Percentiles rank a stretch among this genome's conserved stretches.
phyloP scores from a whole-genome alignment of 2,329 filamentous ascomycete genomes.

The Penicillium sp. region DNA sequence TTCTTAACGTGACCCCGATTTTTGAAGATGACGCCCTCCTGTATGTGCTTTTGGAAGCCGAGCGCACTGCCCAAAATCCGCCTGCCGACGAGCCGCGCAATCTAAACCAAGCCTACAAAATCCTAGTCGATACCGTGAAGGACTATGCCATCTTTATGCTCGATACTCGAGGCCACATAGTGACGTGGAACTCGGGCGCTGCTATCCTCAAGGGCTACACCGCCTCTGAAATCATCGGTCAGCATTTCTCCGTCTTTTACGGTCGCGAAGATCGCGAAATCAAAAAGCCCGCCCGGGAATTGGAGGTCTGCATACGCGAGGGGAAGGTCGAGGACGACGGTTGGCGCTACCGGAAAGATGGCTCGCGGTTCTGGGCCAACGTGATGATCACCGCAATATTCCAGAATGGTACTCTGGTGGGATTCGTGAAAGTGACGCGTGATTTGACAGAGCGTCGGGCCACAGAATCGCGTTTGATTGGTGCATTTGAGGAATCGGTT shows the following conservation, averaged over 20 bases:
- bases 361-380: slow-evolving; percentile 62
- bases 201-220: slow-evolving; percentile 59
- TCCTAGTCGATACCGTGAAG: slow-evolving; percentile 62
- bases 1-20: slow-evolving; percentile 47
- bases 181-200: slow-evolving; percentile 61
- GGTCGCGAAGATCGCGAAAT: slow-evolving; percentile 51
- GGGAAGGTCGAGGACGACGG: slow-evolving; percentile 61
- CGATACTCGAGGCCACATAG: slow-evolving; percentile 56
- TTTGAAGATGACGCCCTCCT: slow-evolving; percentile 41
- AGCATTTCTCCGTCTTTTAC: slow-evolving; percentile 62
- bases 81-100: slow-evolving; percentile 47
- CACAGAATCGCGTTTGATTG: slow-evolving; percentile 56
- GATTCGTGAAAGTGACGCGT: slow-evolving; percentile 61
- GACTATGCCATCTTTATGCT: slow-evolving; percentile 66
- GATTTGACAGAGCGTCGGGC: slow-evolving; percentile 59
- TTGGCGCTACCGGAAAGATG: slow-evolving; percentile 61
- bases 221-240: slow-evolving; percentile 56
- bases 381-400: slow-evolving; percentile 61
- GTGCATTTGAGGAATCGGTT: slow-evolving; percentile 63
- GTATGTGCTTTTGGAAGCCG: slow-evolving; percentile 47
- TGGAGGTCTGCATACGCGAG: slow-evolving; percentile 56
- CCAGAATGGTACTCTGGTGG: slow-evolving; percentile 54
- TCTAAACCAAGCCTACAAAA: slow-evolving; percentile 59
- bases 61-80: slow-evolving; percentile 34
- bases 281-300: slow-evolving; percentile 54